phyloP scores from a whole-genome alignment of 352 stramenopile species.

The Globisporangium abappressorium region DNA sequence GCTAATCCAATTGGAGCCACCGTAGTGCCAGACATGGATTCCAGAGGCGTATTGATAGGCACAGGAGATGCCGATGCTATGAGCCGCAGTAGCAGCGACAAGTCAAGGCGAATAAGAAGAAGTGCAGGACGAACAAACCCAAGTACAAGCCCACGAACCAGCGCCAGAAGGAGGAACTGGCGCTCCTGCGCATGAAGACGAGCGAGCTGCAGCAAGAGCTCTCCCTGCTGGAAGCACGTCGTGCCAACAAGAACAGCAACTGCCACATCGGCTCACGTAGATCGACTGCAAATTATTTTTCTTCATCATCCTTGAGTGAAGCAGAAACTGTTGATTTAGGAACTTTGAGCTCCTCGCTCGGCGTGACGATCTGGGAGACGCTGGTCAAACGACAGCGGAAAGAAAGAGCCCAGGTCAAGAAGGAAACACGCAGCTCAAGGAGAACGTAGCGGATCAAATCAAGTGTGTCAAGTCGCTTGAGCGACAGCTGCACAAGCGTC shows the following conservation, averaged over 20 bases:
- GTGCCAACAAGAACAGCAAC: neutral
- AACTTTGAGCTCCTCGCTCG: neutral
- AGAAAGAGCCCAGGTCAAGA: conserved; percentile 29
- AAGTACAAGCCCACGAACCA: neutral
- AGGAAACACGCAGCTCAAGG: conserved; percentile 43
- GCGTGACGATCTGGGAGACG: conserved; percentile 25
- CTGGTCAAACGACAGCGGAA: conserved; percentile 37
- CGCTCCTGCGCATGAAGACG: neutral
- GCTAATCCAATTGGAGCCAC: neutral
- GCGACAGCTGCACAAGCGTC: conserved; percentile 32
- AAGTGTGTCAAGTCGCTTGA: conserved; percentile 40
- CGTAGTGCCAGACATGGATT: neutral
- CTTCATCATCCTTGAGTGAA: neutral
- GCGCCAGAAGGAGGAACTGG: neutral
- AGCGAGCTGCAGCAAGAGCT: neutral
- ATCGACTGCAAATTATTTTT: neutral
- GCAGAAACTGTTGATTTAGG: neutral
- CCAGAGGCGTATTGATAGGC: too few species aligned
- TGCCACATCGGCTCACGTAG: neutral
- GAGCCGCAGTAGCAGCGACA: neutral
- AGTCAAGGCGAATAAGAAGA: neutral
- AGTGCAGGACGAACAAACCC: neutral
- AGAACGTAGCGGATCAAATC: conserved; percentile 43
- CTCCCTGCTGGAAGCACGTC: neutral
- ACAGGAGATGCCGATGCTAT: too few species aligned